Evolutionary conservation across 2,329 filamentous ascomycete genomes (phyloP).

Genomic region (Exophiala lecanii-corni): DNA sequence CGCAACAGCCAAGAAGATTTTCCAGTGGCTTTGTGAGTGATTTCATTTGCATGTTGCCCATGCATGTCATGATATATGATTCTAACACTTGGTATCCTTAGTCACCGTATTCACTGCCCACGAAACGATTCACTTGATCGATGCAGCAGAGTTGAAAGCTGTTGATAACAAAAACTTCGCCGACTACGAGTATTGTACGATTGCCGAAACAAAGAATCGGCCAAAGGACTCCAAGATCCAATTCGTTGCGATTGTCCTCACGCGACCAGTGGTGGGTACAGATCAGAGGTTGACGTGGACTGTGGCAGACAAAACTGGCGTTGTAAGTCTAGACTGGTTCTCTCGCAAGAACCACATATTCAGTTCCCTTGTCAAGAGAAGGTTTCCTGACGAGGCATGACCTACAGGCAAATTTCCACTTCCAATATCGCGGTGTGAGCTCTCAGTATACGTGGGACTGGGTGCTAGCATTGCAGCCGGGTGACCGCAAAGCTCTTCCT

Average conservation of each 20-base stretch:
- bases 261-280: conserved; percentile 15
- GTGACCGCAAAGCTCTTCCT: conserved; percentile 22
- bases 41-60: background rate
- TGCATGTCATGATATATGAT: background rate
- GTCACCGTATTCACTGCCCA: conserved; percentile 20
- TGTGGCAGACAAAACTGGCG: conserved; percentile 23
- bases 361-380: too few relatives aligned
- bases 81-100: conserved; percentile 4
- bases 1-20: conserved; percentile 18
- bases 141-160: conserved; percentile 16
- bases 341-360: too few relatives aligned
- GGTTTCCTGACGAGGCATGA: background rate
- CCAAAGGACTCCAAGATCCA: conserved; percentile 23
- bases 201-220: conserved; percentile 14
- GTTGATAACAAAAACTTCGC: conserved; percentile 18
- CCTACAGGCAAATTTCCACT: conserved; percentile 26
- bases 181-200: conserved; percentile 22
- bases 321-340: conserved; percentile 22
- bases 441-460: conserved; percentile 26
- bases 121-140: conserved; percentile 25
- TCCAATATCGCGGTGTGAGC: conserved; percentile 21
- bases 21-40: conserved; percentile 23
- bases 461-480: conserved; percentile 20
- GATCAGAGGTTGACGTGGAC: conserved; percentile 21
- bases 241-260: conserved; percentile 23